Evolutionary conservation across 176 grass and related monocot genomes (phyloP).

Genomic region (Phragmites australis): DNA sequence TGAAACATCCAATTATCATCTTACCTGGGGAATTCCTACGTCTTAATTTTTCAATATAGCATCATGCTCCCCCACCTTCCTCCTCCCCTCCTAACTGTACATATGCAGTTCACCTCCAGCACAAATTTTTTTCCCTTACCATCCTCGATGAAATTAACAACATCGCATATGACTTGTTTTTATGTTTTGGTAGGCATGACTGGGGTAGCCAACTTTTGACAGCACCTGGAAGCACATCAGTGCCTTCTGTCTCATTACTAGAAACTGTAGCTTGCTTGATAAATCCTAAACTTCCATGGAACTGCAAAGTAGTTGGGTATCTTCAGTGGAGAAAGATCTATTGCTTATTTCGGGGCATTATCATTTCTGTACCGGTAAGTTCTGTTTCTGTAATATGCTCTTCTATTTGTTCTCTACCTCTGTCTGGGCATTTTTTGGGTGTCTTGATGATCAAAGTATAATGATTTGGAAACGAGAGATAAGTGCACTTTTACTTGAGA

Average conservation of each 20-base stretch:
- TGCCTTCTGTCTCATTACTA: slow-evolving; percentile 60
- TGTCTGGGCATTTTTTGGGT: slow-evolving; percentile 11
- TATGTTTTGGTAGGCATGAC: slow-evolving; percentile 54
- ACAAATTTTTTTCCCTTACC: background rate
- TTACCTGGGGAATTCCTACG: background rate
- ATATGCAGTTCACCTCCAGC: background rate
- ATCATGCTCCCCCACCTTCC: background rate
- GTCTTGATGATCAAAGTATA: slow-evolving; percentile 10
- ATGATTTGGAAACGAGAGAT: background rate
- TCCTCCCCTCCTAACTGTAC: background rate
- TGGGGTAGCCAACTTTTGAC: slow-evolving; percentile 68
- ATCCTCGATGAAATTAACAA: slow-evolving; percentile 8
- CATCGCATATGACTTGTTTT: slow-evolving; percentile 24
- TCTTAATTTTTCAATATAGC: background rate
- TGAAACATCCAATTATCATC: slow-evolving; percentile 9
- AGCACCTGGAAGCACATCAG: slow-evolving; percentile 47
- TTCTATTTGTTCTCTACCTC: slow-evolving; percentile 27
- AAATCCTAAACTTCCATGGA: slow-evolving; percentile 81
- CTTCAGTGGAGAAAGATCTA: slow-evolving; percentile 72
- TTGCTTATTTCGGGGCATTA: slow-evolving; percentile 72
- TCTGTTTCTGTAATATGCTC: slow-evolving; percentile 1
- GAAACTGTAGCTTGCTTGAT: slow-evolving; percentile 78
- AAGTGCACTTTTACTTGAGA: slow-evolving; percentile 1
- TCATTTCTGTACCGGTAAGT: slow-evolving; percentile 69
- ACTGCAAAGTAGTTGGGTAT: slow-evolving; percentile 57